A percentile compares a stretch with the other conserved stretches of the same genome.
Evolutionary conservation across 2,329 filamentous ascomycete species (phyloP).

Genomic region (Pyrenochaeta sp.): DNA sequence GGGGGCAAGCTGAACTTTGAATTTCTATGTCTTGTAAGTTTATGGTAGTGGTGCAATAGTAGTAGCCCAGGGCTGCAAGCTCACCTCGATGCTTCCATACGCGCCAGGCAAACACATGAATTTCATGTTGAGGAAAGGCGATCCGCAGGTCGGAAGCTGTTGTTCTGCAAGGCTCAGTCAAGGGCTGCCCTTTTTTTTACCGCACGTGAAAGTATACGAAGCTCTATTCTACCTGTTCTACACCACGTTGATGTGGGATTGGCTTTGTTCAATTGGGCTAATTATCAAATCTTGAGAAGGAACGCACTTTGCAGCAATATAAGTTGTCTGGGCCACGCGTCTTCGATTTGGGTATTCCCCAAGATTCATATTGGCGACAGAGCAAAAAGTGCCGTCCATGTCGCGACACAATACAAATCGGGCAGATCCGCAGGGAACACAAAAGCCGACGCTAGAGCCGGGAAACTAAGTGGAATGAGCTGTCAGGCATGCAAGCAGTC

Average conservation of each 20-base stretch:
- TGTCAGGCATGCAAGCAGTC: neutral
- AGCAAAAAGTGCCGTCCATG: neutral
- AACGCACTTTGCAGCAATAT: neutral
- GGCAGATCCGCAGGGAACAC: neutral
- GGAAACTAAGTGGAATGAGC: neutral
- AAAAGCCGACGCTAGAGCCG: neutral
- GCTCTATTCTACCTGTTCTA: neutral
- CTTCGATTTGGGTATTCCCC: neutral
- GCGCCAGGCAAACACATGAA: constrained; percentile 37
- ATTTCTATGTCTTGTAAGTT: constrained; percentile 25
- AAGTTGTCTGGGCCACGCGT: neutral
- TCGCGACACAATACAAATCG: neutral
- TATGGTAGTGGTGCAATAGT: neutral
- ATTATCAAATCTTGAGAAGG: neutral
- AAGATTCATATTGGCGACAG: neutral
- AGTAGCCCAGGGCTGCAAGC: neutral
- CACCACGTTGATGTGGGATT: neutral
- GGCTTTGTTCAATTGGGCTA: too few species aligned
- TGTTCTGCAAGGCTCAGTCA: neutral
- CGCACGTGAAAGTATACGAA: neutral
- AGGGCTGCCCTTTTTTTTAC: neutral
- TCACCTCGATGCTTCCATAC: constrained; percentile 35
- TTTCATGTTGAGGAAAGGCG: constrained; percentile 14
- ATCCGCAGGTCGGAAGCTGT: neutral
- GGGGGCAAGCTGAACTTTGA: constrained; percentile 37